Evolutionary conservation across 2,329 filamentous ascomycete species (phyloP), one percentile per base, ranked within the genome.

Genomic region (Paecilomyces variotii): DNA sequence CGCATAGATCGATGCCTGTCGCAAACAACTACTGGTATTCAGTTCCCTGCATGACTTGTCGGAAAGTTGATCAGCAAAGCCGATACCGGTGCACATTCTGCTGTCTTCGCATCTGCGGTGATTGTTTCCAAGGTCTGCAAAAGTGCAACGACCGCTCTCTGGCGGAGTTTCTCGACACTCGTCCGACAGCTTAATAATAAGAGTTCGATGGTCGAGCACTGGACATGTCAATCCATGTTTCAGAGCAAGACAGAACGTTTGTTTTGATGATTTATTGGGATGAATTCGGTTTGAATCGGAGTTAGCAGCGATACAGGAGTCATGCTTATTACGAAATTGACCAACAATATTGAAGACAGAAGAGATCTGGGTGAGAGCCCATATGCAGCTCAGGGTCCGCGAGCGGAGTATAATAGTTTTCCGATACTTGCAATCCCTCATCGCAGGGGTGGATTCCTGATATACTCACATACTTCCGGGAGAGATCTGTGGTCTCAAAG

Each of bases 21-120:
- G 65, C 70, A n/a, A 68, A 67, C 53, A 78, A 78, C 59, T 62
- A 66, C 56, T 72, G 73, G 70, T 72, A 74, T 61, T 66, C 75
- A 4, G 65, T 76, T 34, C 75, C 74, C 9, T 78, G 76, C 63
- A 77, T 77, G 74, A 70, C 73, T 3, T 78, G 76, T 60, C 70
- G 71, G 35, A 73, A 74, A 55, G 66, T 68, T 11, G 73, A 76
- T 56, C 68, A 66, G 2, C 69, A 76, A 59, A 64, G 70, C 24
- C 67, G 74, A 9, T 69, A 73, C 60, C 70, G 71, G 35, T 78
- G 76, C 60, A 70, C 73, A 5, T 78, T 76, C 56, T 78, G 76
- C 56, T 74, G 69, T 56, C 59, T 78, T 62, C 69, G 76, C 4
- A 68, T 78, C 45, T 78, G 76, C 56, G 67, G 59, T 2, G 60